Evolutionary conservation across 2,329 filamentous ascomycete genomes (phyloP), one percentile per base, ranked within the genome.

Genomic region (Microdochium bolleyi): DNA sequence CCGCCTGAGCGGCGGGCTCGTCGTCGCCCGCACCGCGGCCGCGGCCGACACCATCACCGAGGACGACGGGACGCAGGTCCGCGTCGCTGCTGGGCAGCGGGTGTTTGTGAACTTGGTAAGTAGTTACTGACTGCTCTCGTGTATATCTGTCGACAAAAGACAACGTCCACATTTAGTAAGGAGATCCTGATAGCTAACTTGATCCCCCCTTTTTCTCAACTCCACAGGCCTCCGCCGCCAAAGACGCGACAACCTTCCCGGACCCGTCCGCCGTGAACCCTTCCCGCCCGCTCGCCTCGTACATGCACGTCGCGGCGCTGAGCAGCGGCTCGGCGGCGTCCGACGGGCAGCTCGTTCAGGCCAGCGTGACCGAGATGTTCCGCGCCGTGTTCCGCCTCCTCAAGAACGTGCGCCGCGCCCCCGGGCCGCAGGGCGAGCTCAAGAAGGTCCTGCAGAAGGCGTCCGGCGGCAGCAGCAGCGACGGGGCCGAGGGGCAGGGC

Each of bases 351-450:
- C 76, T 80, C 13, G 82, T 76, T 62, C 75, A 83, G 56, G 73
- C 82, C 2, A 84, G 82, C 0, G 69, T 91, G 54, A 80, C 81
- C 0, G 80, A 85, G 57, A 84, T 89, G 74, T 79, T 90, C 66
- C 80, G 86, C 49, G 78, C 79, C 1, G 68, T 89, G 2, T 87
- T 85, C 60, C 71, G 75, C 54, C 72, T n/a, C n/a, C n/a, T 82
- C 58, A 74, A 79, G 58, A 83, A 82, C 52, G 64, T 91, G 11
- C 72, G 82, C 5, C 74, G 83, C 27, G 83, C 80, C 0, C 71
- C 79, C 0, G 87, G 87, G 0, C 69, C 78, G 1, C 82, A 87
- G 67, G 87, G 87, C 0, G 70, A 82, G 62, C 65, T 90, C 57
- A 88, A 88, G 74, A 85, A 81, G 71, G 73, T 89, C 2, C 41